These are phyloP conservation scores for Metschnikowia baotianmanensis DNA, from an alignment of 805 yeast species.

Conservation along the genomic window DNA sequence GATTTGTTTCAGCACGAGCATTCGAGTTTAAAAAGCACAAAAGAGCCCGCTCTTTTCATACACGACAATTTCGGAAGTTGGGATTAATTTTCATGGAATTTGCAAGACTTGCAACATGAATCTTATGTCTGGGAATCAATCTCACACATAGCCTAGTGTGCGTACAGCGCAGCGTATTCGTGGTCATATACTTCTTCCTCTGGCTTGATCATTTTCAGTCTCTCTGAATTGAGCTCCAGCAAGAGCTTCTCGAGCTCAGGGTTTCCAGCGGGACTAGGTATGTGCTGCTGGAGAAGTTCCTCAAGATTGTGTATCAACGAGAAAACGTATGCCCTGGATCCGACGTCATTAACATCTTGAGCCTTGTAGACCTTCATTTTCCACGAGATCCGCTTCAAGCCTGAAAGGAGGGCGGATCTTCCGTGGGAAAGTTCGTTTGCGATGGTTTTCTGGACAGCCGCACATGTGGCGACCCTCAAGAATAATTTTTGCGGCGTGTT, in stretches of 20 bases:
- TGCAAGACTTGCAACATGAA: too few species aligned
- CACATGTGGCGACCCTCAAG: constrained; percentile 22
- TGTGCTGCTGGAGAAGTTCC: constrained; percentile 6
- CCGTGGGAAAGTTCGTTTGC: constrained; percentile 13
- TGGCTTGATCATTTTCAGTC: constrained; percentile 9
- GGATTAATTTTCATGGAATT: too few species aligned
- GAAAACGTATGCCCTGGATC: constrained; percentile 13
- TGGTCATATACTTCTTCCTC: background rate
- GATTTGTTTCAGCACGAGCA: too few species aligned
- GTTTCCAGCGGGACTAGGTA: background rate
- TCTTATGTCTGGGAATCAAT: too few species aligned
- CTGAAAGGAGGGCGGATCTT: constrained; percentile 24
- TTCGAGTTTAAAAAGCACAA: too few species aligned
- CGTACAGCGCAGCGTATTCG: constrained; percentile 2
- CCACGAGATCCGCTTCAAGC: constrained; percentile 31
- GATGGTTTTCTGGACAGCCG: constrained; percentile 17
- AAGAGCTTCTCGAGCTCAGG: constrained; percentile 1
- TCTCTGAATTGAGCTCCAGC: constrained; percentile 1
- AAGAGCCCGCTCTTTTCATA: too few species aligned
- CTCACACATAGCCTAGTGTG: too few species aligned
- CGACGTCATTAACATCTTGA: constrained; percentile 8
- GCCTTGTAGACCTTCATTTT: constrained; percentile 28
- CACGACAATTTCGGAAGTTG: too few species aligned
- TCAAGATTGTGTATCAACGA: constrained; percentile 16
- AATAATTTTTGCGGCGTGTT: constrained; percentile 28